Conservation (phyloP, 441 rosid genomes). For the Erodium moschatum region DNA sequence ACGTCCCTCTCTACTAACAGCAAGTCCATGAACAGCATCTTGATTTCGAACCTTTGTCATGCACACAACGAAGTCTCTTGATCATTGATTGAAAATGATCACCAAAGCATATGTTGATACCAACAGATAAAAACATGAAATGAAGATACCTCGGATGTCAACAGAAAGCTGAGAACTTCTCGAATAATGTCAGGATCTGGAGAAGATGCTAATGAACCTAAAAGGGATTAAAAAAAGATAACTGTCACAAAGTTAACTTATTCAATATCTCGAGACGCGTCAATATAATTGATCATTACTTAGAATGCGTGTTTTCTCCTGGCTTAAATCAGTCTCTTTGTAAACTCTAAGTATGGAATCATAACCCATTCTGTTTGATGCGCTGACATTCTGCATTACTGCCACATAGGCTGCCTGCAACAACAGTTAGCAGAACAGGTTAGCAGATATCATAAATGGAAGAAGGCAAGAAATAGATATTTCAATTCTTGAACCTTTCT, state of each 20-base stretch:
- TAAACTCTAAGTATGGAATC: conserved; percentile 74
- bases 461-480: neutral
- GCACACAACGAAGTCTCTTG: neutral
- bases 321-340: conserved; percentile 83
- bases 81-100: conserved; percentile 3
- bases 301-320: conserved; percentile 83
- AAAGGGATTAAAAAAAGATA: conserved; percentile 11
- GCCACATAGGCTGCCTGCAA: conserved; percentile 81
- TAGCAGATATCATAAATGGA: no score
- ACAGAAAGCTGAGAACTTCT: conserved; percentile 63
- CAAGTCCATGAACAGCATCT: conserved; percentile 60
- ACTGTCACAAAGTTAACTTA: conserved; percentile 19
- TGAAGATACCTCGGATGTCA: conserved; percentile 59
- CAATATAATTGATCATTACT: conserved; percentile 29
- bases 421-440: conserved; percentile 10
- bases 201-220: conserved; percentile 68
- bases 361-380: conserved; percentile 53
- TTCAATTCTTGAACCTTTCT: conserved; percentile 47
- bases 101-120: neutral
- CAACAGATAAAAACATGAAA: neutral
- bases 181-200: conserved; percentile 49
- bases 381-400: conserved; percentile 65
- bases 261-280: neutral
- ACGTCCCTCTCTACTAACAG: conserved; percentile 67
- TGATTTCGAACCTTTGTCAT: conserved; percentile 72